Evolutionary conservation across 129 eudicot genomes (phyloP).

Genomic region (Cynara cardunculus): DNA sequence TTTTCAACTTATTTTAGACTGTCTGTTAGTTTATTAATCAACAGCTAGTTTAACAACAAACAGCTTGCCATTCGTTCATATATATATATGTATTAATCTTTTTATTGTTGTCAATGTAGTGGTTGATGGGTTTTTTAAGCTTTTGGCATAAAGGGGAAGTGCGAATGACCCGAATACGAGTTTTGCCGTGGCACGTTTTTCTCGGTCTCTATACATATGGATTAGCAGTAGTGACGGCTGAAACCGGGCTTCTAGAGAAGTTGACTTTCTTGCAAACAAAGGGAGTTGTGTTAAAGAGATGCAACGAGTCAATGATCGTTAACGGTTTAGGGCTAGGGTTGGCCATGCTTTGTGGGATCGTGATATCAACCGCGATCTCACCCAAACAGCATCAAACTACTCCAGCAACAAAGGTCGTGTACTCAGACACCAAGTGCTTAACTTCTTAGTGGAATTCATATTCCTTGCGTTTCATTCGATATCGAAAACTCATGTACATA

Average conservation of each 20-base stretch:
- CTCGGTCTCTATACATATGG: conserved; percentile 89
- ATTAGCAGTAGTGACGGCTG: conserved; percentile 82
- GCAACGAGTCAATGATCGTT: conserved; percentile 62
- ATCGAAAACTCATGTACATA: conserved; percentile 12
- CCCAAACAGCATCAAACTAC: conserved; percentile 42
- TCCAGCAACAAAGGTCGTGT: conserved; percentile 32
- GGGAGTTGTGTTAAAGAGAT: conserved; percentile 51
- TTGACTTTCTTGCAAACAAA: conserved; percentile 66
- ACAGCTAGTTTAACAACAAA: too few species aligned
- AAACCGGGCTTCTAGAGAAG: conserved; percentile 90
- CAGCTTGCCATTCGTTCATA: background rate
- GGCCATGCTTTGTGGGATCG: conserved; percentile 73
- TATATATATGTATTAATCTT: background rate
- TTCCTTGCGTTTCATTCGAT: background rate
- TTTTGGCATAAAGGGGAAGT: conserved; percentile 89
- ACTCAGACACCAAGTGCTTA: conserved; percentile 41
- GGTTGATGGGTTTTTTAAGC: conserved; percentile 84
- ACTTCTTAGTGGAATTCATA: conserved; percentile 24
- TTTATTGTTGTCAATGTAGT: conserved; percentile 42
- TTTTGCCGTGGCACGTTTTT: conserved; percentile 87
- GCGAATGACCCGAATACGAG: conserved; percentile 47
- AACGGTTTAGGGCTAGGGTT: conserved; percentile 78
- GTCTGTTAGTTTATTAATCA: too few species aligned
- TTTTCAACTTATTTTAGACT: too few species aligned
- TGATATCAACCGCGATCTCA: conserved; percentile 67